Evolutionary conservation across 371 early-diverging fungal genomes (phyloP).

Genomic region (Haplosporangium sp.): DNA sequence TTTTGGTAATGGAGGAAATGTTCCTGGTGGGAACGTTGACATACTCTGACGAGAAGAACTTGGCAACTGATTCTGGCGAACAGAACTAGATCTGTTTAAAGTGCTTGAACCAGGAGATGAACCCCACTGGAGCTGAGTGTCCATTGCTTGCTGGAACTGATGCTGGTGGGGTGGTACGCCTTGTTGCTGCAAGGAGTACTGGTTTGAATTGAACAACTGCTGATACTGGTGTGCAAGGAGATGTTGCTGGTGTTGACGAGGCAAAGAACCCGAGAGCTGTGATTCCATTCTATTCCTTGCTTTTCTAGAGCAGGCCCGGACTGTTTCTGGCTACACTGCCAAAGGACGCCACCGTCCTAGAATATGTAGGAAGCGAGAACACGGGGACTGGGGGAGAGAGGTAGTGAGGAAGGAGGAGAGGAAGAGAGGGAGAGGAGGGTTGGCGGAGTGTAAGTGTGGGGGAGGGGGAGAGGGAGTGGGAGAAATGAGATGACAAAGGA

Average conservation of each 20-base stretch:
- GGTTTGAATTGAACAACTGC: conserved; percentile 12
- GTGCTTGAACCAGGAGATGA: conserved; percentile 6
- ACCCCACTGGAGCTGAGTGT: conserved; percentile 14
- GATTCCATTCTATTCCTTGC: conserved; percentile 15
- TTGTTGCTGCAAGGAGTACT: conserved; percentile 20
- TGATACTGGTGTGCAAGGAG: conserved; percentile 13
- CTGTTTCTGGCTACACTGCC: not conserved
- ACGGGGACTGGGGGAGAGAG: not conserved
- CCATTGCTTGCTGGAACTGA: conserved; percentile 1
- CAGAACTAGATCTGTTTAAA: conserved; percentile 9
- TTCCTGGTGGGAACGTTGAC: conserved; percentile 12
- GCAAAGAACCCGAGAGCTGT: conserved; percentile 21
- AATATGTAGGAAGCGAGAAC: not conserved
- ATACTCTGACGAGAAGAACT: conserved; percentile 25
- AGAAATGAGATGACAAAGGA: not conserved
- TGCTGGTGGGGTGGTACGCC: conserved; percentile 16
- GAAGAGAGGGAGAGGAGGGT: not conserved
- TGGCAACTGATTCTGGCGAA: conserved; percentile 10
- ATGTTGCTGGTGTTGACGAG: conserved; percentile 24
- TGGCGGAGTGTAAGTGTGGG: not conserved
- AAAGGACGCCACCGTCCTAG: conserved; percentile 1
- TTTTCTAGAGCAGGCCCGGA: not conserved
- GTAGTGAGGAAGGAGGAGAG: not conserved
- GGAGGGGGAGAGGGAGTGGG: not conserved
- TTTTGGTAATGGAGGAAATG: conserved; percentile 4